Percentiles rank a stretch among this genome's conserved stretches.
phyloP scores from a whole-genome alignment of 441 rosid species.

The Croton setiger region DNA sequence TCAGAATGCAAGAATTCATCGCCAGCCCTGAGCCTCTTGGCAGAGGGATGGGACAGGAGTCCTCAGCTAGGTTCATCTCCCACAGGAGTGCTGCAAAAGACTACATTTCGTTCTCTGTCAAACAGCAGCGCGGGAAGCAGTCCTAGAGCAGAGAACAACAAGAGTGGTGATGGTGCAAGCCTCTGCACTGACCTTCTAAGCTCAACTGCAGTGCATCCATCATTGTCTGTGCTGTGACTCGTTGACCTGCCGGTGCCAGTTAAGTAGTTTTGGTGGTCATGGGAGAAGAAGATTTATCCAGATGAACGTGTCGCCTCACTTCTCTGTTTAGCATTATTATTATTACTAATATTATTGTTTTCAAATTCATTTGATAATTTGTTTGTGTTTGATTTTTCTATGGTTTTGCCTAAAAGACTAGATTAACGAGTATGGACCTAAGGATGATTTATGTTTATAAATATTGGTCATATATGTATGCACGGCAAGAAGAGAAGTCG shows the following conservation, averaged over 20 bases:
- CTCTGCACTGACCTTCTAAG: constrained; percentile 30
- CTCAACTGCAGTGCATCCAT: constrained; percentile 28
- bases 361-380: background rate
- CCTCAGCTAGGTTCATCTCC: constrained; percentile 58
- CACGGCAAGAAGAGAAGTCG: background rate
- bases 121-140: constrained; percentile 68
- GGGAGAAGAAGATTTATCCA: background rate
- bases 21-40: constrained; percentile 28
- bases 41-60: constrained; percentile 48
- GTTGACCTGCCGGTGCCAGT: background rate
- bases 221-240: constrained; percentile 24
- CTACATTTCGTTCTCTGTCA: constrained; percentile 29
- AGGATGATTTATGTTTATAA: too few relatives aligned
- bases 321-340: too few relatives aligned
- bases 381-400: background rate
- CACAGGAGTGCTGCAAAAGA: constrained; percentile 66
- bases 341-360: too few relatives aligned
- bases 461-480: too few relatives aligned
- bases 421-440: background rate
- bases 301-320: background rate
- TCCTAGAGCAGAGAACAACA: constrained; percentile 51
- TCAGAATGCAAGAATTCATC: constrained; percentile 31
- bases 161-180: constrained; percentile 33
- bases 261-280: background rate
- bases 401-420: background rate